Evolutionary conservation across 1,284 basidiomycete genomes (phyloP).

Genomic region (Termitomyces sp.): DNA sequence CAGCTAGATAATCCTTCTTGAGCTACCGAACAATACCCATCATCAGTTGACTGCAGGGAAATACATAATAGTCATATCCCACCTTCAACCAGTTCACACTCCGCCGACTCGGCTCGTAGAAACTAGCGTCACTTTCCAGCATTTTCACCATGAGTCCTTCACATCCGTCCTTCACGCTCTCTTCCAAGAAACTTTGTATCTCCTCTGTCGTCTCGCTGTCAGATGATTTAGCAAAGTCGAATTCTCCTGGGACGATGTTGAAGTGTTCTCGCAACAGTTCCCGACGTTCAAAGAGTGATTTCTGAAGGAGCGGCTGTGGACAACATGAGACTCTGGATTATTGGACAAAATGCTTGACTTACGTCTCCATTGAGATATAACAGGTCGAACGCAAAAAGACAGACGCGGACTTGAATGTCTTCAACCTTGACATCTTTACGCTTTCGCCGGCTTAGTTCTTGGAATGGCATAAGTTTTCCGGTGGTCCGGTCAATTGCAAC

Average conservation of each 20-base stretch:
- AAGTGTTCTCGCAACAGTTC: conserved; percentile 79
- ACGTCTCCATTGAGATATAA: conserved; percentile 94
- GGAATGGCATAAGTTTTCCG: conserved; percentile 90
- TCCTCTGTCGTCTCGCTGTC: conserved; percentile 91
- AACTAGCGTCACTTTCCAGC: conserved; percentile 86
- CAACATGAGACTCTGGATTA: neutral
- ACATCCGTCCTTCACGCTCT: conserved; percentile 96
- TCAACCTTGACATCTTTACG: conserved; percentile 96
- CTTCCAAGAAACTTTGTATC: conserved; percentile 92
- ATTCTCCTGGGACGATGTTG: conserved; percentile 80
- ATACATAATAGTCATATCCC: conserved; percentile 11
- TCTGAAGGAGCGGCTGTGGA: conserved; percentile 60
- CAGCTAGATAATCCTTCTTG: conserved; percentile 97
- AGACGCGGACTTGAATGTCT: conserved; percentile 94
- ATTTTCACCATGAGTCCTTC: conserved; percentile 99
- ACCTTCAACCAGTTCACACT: conserved; percentile 99
- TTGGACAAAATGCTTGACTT: conserved; percentile 21
- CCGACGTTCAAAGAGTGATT: conserved; percentile 70
- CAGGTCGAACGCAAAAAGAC: conserved; percentile 93
- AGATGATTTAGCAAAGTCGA: conserved; percentile 87
- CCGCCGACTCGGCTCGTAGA: conserved; percentile 91
- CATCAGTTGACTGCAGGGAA: neutral
- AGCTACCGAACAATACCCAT: conserved; percentile 48
- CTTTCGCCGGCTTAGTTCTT: conserved; percentile 92
- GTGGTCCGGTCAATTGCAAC: conserved; percentile 90